These are phyloP conservation scores for Blastobotrys ciferrii DNA, from an alignment of 1,139 yeast species.

Conservation along the genomic window DNA sequence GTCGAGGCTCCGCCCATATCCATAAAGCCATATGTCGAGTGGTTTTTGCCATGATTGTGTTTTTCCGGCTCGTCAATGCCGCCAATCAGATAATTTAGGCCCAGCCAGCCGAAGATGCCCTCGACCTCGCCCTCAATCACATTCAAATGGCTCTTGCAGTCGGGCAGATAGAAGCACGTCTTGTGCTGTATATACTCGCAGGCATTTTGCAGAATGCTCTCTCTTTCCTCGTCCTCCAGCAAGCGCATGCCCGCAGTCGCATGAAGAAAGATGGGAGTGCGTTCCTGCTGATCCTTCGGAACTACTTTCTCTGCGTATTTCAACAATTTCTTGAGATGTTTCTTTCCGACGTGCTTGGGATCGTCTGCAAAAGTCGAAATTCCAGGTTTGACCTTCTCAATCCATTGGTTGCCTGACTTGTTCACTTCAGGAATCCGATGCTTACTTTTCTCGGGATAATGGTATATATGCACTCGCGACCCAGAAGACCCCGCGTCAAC, in stretches of 20 bases:
- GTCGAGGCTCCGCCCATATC: conserved; percentile 89
- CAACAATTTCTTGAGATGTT: conserved; percentile 55
- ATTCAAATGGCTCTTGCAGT: conserved; percentile 52
- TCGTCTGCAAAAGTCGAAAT: conserved; percentile 52
- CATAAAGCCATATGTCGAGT: conserved; percentile 64
- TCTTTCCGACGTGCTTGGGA: conserved; percentile 55
- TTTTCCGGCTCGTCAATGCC: conserved; percentile 49
- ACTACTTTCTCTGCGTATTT: conserved; percentile 54
- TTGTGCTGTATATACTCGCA: conserved; percentile 55
- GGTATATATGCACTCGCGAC: conserved; percentile 69
- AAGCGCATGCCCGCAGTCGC: conserved; percentile 81
- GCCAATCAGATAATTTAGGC: conserved; percentile 67
- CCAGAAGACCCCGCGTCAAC: conserved; percentile 87
- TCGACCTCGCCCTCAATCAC: conserved; percentile 76
- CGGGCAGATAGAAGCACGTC: conserved; percentile 58
- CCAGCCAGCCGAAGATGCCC: conserved; percentile 81
- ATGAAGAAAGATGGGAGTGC: conserved; percentile 75
- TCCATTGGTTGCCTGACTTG: conserved; percentile 51
- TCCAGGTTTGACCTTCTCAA: conserved; percentile 65
- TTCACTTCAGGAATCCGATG: conserved; percentile 45
- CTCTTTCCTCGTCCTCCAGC: conserved; percentile 55
- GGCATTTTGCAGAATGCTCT: conserved; percentile 48
- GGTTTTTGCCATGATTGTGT: conserved; percentile 54
- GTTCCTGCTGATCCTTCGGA: conserved; percentile 61
- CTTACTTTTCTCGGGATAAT: conserved; percentile 47